Evolutionary conservation across 352 stramenopile species (phyloP), one percentile per base, ranked within the genome.

Genomic region (Phytopythium chamaehyphon): DNA sequence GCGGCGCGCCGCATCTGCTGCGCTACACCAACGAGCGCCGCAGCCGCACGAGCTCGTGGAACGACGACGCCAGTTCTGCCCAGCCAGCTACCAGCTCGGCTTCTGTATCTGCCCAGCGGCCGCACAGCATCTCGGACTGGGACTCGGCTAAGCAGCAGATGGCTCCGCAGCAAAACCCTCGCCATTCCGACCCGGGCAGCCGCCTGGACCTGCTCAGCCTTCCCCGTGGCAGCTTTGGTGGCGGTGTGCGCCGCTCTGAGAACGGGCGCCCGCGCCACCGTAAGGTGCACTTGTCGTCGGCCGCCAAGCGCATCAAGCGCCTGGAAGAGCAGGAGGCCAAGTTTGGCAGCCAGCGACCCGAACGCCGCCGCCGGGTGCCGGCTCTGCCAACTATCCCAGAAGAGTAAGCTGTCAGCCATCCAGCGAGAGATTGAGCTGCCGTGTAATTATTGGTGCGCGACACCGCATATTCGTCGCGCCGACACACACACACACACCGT

Each of bases 281-380:
- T 21, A 83, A 83, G 21, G 75, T 92, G 50, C 79, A 92, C 47
- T 62, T 90, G 53, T 92, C 82, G 24, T 90, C 82, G 14, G 82
- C 79, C 10, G 82, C 82, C 42, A 92, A 92, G 71, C 82, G 82
- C 44, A 74, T 90, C 10, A 90, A 92, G 62, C 84, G 73, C 48
- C 71, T 90, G n/a, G 82, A 92, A 47, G 82, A 92, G 45, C 68
- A 86, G 38, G 82, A 92, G 54, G 81, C 81, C 14, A 74, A 78
- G 16, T 89, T 90, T 51, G 72, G 59, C 39, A 40, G 69, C 50
- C 57, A 72, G 51, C 45, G 62, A 46, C 49, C 71, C 46, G 38
- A 45, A 37, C 71, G 59, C 44, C 61, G 65, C 26, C 78, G 75
- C 56, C 76, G 71, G 33, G 46, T 69, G 18, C 62, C 62, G 18